Base-by-base conservation (phyloP, 495 filamentous ascomycete genomes). In the Penicillium parvum region DNA sequence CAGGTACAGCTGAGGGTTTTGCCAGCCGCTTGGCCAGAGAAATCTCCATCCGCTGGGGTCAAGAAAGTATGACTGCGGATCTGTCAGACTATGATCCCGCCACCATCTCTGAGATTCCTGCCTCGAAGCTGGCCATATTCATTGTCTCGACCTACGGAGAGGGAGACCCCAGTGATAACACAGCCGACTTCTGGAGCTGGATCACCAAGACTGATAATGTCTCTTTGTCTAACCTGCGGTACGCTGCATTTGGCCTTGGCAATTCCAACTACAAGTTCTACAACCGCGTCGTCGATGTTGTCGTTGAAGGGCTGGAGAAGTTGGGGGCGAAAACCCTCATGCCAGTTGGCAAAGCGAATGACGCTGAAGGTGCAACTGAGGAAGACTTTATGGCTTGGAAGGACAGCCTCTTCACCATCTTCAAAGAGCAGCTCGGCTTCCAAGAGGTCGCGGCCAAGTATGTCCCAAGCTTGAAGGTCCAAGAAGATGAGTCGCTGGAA, bases 371-470 rank as follows among this genome's bases (percentile, higher is more conserved):
- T 5, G 58, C 63, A 0, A 78, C 71, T 1, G 67, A 68, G 36
- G 75, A 78, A 45, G 68, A 77, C 43, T 78, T 76, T 39, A 60
- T 74, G 46, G 47, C 60, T 6, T 78, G 74, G 74, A 76, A 72
- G 41, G 66, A 75, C 5, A 21, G 43, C 1, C 47, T 76, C 1
- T 74, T 70, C 34, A 30, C 49, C 1, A 20, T 68, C 6, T 70
- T 77, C 50, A 52, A 47, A 14, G 45, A 50, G 0, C 32, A 61
- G 1, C 47, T 77, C 9, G 57, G 61, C 1, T 63, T 68, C 42
- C 39, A 71, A 30, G 68, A 74, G 38, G 48, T 52, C 1, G 61
- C 68, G 33, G 43, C 50, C 3, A 47, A 53, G 15, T 74, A 76
- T 40, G 47, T 65, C 34, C 71, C 75, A 1, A 61, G 55, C n/a